Conservation (phyloP, 257 asterid genomes). For the Solanum boliviense region DNA sequence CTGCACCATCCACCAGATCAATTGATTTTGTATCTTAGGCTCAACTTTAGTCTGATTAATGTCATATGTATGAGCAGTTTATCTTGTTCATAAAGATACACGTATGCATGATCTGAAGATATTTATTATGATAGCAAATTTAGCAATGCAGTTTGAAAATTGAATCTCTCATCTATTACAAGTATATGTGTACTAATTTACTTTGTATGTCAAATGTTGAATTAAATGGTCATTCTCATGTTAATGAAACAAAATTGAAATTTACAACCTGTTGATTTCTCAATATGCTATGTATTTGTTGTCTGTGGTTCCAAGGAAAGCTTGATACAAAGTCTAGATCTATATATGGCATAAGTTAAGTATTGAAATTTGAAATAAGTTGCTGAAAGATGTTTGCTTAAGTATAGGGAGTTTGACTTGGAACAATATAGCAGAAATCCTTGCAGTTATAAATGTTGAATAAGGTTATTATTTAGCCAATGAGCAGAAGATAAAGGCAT, state of each 20-base stretch:
- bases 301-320: background rate
- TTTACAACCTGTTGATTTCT: background rate
- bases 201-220: background rate
- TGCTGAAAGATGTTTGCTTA: background rate
- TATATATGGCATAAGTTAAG: background rate
- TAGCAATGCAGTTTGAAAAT: background rate
- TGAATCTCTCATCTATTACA: background rate
- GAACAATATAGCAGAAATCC: background rate
- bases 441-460: background rate
- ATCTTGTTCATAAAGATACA: background rate
- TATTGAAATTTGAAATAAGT: background rate
- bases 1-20: background rate
- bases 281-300: background rate
- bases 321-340: background rate
- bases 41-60: background rate
- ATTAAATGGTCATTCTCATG: background rate
- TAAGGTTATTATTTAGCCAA: background rate
- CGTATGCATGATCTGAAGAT: background rate
- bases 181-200: background rate
- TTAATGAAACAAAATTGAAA: background rate
- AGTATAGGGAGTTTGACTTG: background rate
- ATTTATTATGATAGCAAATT: background rate
- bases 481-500: background rate
- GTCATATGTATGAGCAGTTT: background rate
- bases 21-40: background rate